Base-by-base conservation (phyloP, 495 filamentous ascomycete species). In the Trichocladium uniseriatum region DNA sequence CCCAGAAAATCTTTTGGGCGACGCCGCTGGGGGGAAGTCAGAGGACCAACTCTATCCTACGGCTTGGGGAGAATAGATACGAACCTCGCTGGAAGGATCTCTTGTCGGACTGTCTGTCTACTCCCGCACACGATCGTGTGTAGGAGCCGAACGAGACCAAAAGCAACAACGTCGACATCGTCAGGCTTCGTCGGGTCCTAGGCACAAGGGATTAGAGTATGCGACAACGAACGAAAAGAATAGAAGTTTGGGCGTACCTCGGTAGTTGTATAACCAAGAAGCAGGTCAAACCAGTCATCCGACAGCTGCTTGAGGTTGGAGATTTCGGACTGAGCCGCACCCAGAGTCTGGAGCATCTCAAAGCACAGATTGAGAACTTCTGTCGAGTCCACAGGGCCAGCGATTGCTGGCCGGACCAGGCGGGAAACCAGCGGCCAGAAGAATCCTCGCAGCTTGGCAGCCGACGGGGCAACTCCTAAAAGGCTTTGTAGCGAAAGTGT, bases 1-100 rank as follows among this genome's bases (percentile, higher is more conserved):
- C 78, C 51, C 68, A 74, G 55, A 89, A 83, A 14, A 92, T 63
- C 13, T 67, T 67, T 42, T 76, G 74, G 15, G 77, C 73, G 36
- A 89, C 71, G 5, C 66, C 63, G 39, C 70, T 76, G 6, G n/a
- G n/a, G n/a, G n/a, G n/a, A n/a, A n/a, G n/a, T 10, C 43, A 5
- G 10, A 16, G 43, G n/a, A n/a, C n/a, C n/a, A n/a, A n/a, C n/a
- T n/a, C n/a, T n/a, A n/a, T n/a, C n/a, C n/a, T n/a, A 41, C 20
- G 4, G 20, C 6, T 36, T 13, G 15, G 18, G 24, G 5, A n/a
- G n/a, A n/a, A n/a, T n/a, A 6, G 14, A 9, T 31, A 48, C 52
- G 20, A 6, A 50, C 52, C 31, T 48, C n/a, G 22, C 16, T 16
- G 47, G 49, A 15, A 47, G 20, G 2, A 59, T 31, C 15, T 49